Evolutionary conservation across 2,329 filamentous ascomycete genomes (phyloP).

Genomic region (Biscogniauxia mediterranea): DNA sequence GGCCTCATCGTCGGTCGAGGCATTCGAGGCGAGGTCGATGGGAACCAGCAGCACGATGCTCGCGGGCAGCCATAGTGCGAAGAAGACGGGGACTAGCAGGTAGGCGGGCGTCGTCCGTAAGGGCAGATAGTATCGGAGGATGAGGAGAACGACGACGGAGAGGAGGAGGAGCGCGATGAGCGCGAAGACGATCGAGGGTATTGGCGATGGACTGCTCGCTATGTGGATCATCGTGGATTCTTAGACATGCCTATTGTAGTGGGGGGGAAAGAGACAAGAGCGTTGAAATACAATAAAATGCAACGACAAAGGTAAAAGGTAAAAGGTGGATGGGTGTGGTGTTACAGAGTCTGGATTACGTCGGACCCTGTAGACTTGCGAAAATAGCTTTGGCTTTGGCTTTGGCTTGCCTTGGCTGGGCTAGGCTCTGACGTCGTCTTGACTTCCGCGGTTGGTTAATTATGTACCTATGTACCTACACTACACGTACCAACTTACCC

Average conservation of each 20-base stretch:
- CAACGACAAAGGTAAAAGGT: slow-evolving; percentile 7
- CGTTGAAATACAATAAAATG: not conserved
- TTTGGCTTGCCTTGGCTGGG: no score
- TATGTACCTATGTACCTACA: not conserved
- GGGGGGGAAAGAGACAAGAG: not conserved
- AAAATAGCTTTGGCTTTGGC: not conserved
- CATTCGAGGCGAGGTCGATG: slow-evolving; percentile 89
- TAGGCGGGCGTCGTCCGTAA: slow-evolving; percentile 88
- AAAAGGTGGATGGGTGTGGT: slow-evolving; percentile 6
- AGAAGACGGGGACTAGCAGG: slow-evolving; percentile 87
- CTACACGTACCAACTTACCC: not conserved
- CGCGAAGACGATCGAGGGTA: slow-evolving; percentile 79
- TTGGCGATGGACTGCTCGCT: slow-evolving; percentile 56
- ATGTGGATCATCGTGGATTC: slow-evolving; percentile 50
- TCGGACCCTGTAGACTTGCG: not conserved
- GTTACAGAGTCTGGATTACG: not conserved
- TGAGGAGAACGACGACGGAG: slow-evolving; percentile 73
- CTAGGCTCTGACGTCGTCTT: not conserved
- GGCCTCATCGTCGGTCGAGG: slow-evolving; percentile 67
- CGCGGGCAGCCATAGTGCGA: slow-evolving; percentile 89
- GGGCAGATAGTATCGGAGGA: slow-evolving; percentile 86
- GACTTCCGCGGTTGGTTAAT: not conserved
- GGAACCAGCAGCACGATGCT: slow-evolving; percentile 90
- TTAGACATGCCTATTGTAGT: slow-evolving; percentile 11
- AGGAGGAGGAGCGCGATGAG: slow-evolving; percentile 70